phyloP scores from a whole-genome alignment of 305 asterid species.

The Plantago coronopus region DNA sequence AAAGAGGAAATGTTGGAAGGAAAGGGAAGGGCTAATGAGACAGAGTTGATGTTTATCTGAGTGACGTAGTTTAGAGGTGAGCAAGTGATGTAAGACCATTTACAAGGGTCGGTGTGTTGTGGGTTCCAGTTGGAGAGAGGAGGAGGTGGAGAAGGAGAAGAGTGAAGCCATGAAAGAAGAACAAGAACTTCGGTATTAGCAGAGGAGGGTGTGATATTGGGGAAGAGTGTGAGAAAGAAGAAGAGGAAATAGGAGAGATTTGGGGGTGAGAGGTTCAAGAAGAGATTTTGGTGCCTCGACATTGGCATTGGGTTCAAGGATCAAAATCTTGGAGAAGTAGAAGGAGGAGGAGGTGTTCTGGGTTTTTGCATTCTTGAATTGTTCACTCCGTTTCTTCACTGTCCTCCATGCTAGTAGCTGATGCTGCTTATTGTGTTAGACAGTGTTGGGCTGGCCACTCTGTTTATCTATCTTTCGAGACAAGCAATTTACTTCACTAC shows the following conservation, averaged over 20 bases:
- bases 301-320: conserved; percentile 55
- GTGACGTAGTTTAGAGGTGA: conserved; percentile 39
- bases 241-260: conserved; percentile 31
- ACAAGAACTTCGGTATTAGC: conserved; percentile 39
- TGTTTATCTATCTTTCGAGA: conserved; percentile 23
- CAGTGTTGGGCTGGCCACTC: too few relatives aligned
- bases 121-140: conserved; percentile 58
- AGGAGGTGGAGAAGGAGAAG: conserved; percentile 38
- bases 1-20: conserved; percentile 69
- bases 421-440: not conserved
- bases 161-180: conserved; percentile 59
- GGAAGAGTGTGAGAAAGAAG: conserved; percentile 27
- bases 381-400: conserved; percentile 19
- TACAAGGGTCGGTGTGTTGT: conserved; percentile 51
- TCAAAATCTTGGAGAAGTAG: conserved; percentile 43
- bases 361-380: conserved; percentile 43
- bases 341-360: conserved; percentile 24
- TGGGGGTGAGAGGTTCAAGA: conserved; percentile 40
- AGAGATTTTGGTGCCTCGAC: conserved; percentile 51
- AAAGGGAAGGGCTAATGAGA: conserved; percentile 48
- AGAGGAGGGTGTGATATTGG: conserved; percentile 21
- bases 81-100: conserved; percentile 62
- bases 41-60: conserved; percentile 42
- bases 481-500: conserved; percentile 8
- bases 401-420: not conserved